Base-by-base conservation (phyloP, 192 early-diverging fungal species). In the Endogone sp. region DNA sequence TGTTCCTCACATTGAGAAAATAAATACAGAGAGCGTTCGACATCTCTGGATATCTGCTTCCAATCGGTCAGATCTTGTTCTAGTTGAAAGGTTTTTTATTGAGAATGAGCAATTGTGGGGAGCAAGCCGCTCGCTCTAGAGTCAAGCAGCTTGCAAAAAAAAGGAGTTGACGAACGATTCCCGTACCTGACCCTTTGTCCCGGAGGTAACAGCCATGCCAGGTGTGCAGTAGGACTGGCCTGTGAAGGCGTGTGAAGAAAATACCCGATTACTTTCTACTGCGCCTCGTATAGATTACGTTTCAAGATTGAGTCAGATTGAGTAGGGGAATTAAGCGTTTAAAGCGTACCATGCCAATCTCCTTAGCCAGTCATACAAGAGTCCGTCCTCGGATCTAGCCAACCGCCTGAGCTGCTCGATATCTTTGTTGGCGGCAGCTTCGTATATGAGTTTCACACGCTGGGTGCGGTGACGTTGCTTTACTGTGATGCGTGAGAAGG, bases 181-280 rank as follows among this genome's bases (percentile, higher is more conserved):
- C 56, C 60, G 64, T 68, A 78, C 76, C 71, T 23, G 65, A 71
- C 21, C 72, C 72, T 57, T 79, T 79, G 28, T 79, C 77, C 37
- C 68, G 72, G 16, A 79, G 24, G 65, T 75, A 79, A 16, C 57
- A 32, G 25, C 77, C 77, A 63, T 79, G 69, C 49, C 74, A 67
- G 24, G 77, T 74, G 44, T 72, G 77, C 25, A 79, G 54, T 59
- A 79, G 58, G n/a, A 79, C 67, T 24, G 77, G 77, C 77, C 77
- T 79, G n/a, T n/a, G n/a, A n/a, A n/a, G n/a, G n/a, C n/a, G n/a
- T n/a, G n/a, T n/a, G n/a, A n/a, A n/a, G n/a, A n/a, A n/a, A n/a
- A n/a, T n/a, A n/a, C n/a, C n/a, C n/a, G n/a, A n/a, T n/a, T n/a
- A n/a, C n/a, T n/a, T n/a, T n/a, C n/a, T n/a, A n/a, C n/a, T n/a